These are phyloP conservation scores for Spatholobus suberectus DNA, from an alignment of 306 rosid genomes.

Conservation along the genomic window DNA sequence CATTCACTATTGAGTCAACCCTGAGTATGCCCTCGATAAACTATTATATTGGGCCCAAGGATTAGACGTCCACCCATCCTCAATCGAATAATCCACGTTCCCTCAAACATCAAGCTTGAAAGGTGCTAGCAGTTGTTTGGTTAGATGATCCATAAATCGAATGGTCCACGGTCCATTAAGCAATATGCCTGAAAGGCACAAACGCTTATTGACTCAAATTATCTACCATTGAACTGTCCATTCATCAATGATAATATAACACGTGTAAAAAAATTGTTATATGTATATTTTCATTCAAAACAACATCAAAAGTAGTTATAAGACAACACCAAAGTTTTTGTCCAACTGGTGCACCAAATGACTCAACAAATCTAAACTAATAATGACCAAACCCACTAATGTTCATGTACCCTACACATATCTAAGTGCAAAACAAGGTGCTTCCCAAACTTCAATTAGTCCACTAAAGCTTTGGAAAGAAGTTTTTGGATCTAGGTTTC, in stretches of 20 bases:
- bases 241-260: background rate
- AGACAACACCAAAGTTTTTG: background rate
- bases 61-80: too few relatives aligned
- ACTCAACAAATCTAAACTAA: background rate
- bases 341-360: constrained; percentile 23
- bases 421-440: background rate
- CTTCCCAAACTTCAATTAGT: constrained; percentile 20
- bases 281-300: background rate
- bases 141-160: too few relatives aligned
- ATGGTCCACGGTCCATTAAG: too few relatives aligned
- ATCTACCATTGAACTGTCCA: too few relatives aligned
- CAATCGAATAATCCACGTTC: too few relatives aligned
- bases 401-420: constrained; percentile 24
- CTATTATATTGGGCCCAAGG: too few relatives aligned
- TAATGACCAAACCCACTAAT: constrained; percentile 47
- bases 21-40: too few relatives aligned
- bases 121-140: too few relatives aligned
- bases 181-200: too few relatives aligned
- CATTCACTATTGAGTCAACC: too few relatives aligned
- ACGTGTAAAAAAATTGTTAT: background rate
- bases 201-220: too few relatives aligned
- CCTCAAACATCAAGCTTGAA: too few relatives aligned
- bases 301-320: background rate
- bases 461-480: background rate
- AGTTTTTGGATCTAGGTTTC: background rate